These are phyloP conservation scores for Leccinum pellstonianum DNA, from an alignment of 768 basidiomycete genomes.

Conservation along the genomic window DNA sequence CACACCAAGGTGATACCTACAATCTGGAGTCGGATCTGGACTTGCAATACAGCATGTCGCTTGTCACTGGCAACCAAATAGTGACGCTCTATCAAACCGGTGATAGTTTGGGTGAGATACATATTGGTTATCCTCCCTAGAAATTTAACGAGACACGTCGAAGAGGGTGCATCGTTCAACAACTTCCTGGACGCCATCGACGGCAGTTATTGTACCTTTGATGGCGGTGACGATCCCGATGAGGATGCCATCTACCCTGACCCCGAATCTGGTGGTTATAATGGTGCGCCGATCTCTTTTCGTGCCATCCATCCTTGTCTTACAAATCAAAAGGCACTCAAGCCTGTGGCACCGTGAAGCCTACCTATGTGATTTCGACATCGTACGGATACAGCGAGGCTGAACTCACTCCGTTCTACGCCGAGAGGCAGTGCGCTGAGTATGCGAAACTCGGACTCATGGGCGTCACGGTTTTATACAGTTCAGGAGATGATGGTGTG, in stretches of 20 bases:
- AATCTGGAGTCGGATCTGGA: conserved; percentile 35
- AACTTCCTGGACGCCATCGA: conserved; percentile 41
- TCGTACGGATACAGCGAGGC: conserved; percentile 43
- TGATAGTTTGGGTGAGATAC: conserved; percentile 24
- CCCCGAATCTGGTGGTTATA: conserved; percentile 12
- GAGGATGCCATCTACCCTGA: conserved; percentile 32
- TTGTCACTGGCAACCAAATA: conserved; percentile 29
- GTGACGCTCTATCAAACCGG: conserved; percentile 37
- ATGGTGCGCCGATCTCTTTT: conserved; percentile 12
- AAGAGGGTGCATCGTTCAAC: conserved; percentile 35
- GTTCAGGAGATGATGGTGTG: conserved; percentile 34
- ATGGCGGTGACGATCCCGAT: conserved; percentile 35
- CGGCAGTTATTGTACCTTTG: conserved; percentile 37
- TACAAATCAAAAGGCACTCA: conserved; percentile 15
- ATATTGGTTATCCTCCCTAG: not conserved
- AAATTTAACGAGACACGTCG: not conserved
- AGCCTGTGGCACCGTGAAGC: conserved; percentile 38
- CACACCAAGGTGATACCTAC: conserved; percentile 7
- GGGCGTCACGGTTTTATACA: conserved; percentile 37
- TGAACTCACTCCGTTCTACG: conserved; percentile 36
- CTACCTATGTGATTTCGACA: conserved; percentile 43
- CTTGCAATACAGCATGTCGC: conserved; percentile 32
- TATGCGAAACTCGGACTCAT: conserved; percentile 45
- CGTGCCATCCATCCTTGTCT: not conserved
- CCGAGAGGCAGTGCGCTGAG: conserved; percentile 43